A percentile compares a stretch with the other conserved stretches of the same genome.
Evolutionary conservation across 2,329 filamentous ascomycete species (phyloP).

Genomic region (Rutstroemia sp.): DNA sequence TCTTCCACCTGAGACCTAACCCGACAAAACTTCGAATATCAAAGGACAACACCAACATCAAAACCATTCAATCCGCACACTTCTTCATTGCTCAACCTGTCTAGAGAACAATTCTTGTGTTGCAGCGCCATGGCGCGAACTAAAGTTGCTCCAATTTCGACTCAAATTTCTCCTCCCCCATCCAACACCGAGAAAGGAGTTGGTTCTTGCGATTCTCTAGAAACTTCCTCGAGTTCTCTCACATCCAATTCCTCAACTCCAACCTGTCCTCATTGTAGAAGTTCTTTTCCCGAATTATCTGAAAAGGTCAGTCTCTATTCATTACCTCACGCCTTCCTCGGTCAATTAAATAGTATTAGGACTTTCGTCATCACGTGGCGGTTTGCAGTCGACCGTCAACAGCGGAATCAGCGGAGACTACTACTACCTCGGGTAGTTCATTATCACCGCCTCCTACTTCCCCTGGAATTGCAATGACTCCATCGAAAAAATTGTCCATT

Average conservation of each 20-base stretch:
- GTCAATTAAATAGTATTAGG: constrained; percentile 15
- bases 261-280: constrained; percentile 11
- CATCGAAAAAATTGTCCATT: constrained; percentile 6
- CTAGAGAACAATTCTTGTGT: not conserved
- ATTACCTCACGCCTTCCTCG: not conserved
- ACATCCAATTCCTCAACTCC: constrained; percentile 7
- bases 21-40: not conserved
- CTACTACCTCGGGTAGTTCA: constrained; percentile 16
- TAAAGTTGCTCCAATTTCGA: constrained; percentile 11
- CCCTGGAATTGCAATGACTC: not conserved
- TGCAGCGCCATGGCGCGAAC: constrained; percentile 10
- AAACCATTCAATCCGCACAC: not conserved
- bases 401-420: constrained; percentile 13
- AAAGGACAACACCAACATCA: too few species aligned
- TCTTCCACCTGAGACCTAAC: constrained; percentile 5
- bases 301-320: constrained; percentile 5
- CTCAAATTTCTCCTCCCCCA: not conserved
- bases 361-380: constrained; percentile 26
- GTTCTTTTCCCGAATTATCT: constrained; percentile 8
- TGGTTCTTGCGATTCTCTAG: constrained; percentile 6
- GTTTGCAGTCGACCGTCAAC: constrained; percentile 18
- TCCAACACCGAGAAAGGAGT: constrained; percentile 3
- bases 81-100: not conserved
- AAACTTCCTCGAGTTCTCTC: constrained; percentile 8
- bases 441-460: constrained; percentile 18